phyloP scores from a whole-genome alignment of 768 basidiomycete species.

The Tephrocybe sp. region DNA sequence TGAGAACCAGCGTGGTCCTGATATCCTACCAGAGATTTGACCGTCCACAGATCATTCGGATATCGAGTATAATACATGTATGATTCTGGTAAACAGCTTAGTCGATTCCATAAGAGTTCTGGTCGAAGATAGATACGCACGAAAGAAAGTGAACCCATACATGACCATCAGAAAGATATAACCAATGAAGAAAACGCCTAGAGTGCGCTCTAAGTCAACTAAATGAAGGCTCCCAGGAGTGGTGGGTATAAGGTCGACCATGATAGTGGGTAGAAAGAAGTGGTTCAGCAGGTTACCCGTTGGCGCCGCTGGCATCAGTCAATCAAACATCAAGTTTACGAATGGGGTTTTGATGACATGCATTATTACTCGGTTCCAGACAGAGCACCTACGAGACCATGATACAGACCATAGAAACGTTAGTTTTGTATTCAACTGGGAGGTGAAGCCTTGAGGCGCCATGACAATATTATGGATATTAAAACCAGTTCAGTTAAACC shows the following conservation, averaged over 20 bases:
- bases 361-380: too few relatives aligned
- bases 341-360: too few relatives aligned
- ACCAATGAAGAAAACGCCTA: constrained; percentile 18
- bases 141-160: constrained; percentile 20
- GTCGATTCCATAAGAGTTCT: background rate
- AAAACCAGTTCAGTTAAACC: too few relatives aligned
- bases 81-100: constrained; percentile 8
- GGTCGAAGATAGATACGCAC: constrained; percentile 3
- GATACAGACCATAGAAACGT: too few relatives aligned
- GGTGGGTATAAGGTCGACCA: constrained; percentile 10
- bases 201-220: constrained; percentile 14
- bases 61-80: constrained; percentile 19
- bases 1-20: background rate
- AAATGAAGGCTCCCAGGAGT: constrained; percentile 14
- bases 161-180: constrained; percentile 18
- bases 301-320: background rate
- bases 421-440: too few relatives aligned
- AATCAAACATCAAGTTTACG: constrained; percentile 10
- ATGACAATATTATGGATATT: too few relatives aligned
- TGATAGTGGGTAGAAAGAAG: background rate
- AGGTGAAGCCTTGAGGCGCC: too few relatives aligned
- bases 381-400: too few relatives aligned
- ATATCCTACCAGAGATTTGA: constrained; percentile 9
- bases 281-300: background rate
- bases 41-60: constrained; percentile 13